These are phyloP conservation scores for Cercospora sp. DNA, from an alignment of 2,329 filamentous ascomycete species.

Conservation along the genomic window DNA sequence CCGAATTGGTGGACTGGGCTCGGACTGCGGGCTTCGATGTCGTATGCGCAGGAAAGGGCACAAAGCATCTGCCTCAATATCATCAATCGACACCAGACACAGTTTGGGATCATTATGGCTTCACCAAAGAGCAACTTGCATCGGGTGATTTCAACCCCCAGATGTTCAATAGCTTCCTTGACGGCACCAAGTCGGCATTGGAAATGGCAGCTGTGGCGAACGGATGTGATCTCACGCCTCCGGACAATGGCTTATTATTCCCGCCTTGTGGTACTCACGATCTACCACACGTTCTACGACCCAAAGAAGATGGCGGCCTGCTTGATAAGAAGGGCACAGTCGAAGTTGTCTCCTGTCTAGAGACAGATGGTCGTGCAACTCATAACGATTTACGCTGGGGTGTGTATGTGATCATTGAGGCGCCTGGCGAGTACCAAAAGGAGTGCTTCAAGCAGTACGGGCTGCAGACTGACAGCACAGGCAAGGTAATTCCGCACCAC, in stretches of 20 bases:
- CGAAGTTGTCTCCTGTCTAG: slow-evolving; percentile 50
- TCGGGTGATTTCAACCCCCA: slow-evolving; percentile 50
- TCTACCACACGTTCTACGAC: slow-evolving; percentile 46
- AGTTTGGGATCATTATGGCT: slow-evolving; percentile 51
- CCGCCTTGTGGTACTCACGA: slow-evolving; percentile 50
- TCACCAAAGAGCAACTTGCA: slow-evolving; percentile 48
- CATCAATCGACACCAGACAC: slow-evolving; percentile 51
- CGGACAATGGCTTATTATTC: slow-evolving; percentile 47
- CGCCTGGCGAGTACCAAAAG: slow-evolving; percentile 45
- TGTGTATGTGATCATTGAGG: slow-evolving; percentile 51
- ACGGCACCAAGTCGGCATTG: slow-evolving; percentile 51
- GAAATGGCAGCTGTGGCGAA: slow-evolving; percentile 54
- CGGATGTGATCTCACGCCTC: slow-evolving; percentile 47
- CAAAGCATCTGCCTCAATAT: slow-evolving; percentile 50
- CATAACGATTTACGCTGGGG: slow-evolving; percentile 48
- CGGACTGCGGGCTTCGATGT: slow-evolving; percentile 49
- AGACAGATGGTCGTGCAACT: slow-evolving; percentile 46
- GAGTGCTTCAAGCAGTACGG: slow-evolving; percentile 51
- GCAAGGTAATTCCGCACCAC: slow-evolving; percentile 26
- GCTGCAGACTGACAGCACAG: slow-evolving; percentile 47
- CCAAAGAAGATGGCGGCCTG: slow-evolving; percentile 46
- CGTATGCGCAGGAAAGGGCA: slow-evolving; percentile 50
- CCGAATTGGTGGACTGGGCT: slow-evolving; percentile 49
- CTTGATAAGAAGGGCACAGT: slow-evolving; percentile 47
- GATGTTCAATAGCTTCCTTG: slow-evolving; percentile 54